Conservation (phyloP, 2,329 filamentous ascomycete species). For the Penicillium sp. region DNA sequence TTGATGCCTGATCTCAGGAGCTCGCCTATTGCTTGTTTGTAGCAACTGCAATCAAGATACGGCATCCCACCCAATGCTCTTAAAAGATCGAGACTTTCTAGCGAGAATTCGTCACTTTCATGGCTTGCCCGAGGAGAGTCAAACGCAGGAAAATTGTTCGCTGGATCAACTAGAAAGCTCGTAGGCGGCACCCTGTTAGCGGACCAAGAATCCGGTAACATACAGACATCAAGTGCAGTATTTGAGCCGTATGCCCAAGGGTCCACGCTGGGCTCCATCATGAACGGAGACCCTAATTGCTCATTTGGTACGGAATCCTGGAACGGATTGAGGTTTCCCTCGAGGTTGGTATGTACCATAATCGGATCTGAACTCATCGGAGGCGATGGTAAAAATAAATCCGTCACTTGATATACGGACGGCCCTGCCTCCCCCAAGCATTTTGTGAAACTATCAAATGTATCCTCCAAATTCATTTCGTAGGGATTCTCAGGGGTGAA, state of each 20-base stretch:
- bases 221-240: neutral
- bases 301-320: neutral
- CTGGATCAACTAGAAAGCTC: slow-evolving; percentile 1
- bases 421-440: neutral
- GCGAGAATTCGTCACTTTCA: slow-evolving; percentile 5
- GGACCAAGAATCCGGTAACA: neutral
- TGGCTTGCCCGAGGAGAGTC: slow-evolving; percentile 7
- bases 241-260: slow-evolving; percentile 2
- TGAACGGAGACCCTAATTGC: neutral
- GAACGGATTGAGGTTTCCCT: neutral
- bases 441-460: neutral
- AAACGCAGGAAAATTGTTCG: neutral
- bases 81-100: neutral
- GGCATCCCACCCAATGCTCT: neutral
- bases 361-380: neutral
- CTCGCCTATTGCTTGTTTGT: slow-evolving; percentile 24
- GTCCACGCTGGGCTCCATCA: neutral
- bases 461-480: slow-evolving; percentile 7
- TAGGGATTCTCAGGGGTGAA: neutral
- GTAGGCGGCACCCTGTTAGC: neutral
- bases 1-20: slow-evolving; percentile 16
- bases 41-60: slow-evolving; percentile 19
- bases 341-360: neutral
- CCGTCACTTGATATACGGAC: neutral
- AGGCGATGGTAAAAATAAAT: neutral